Evolutionary conservation across 1,284 basidiomycete genomes (phyloP).

Genomic region (Apiotrichum laibachii): DNA sequence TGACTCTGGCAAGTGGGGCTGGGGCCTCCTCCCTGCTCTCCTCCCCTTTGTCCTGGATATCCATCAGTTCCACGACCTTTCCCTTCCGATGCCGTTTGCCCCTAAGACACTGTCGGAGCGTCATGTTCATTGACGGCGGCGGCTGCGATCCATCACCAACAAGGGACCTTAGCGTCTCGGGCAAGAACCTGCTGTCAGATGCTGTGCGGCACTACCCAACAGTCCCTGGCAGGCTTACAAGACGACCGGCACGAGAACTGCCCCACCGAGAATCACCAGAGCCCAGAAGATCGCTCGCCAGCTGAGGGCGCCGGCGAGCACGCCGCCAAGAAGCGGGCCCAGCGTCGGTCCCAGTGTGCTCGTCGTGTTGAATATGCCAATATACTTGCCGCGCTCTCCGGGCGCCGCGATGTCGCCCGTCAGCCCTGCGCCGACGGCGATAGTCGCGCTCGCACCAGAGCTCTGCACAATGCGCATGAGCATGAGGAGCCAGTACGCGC

Average conservation of each 20-base stretch:
- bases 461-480: conserved; percentile 40
- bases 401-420: conserved; percentile 40
- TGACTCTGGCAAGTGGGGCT: too few relatives aligned
- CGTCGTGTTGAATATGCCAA: conserved; percentile 36
- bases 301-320: conserved; percentile 23
- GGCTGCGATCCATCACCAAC: conserved; percentile 39
- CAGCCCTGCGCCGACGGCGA: conserved; percentile 42
- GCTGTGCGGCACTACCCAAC: background rate
- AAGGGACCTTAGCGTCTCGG: conserved; percentile 41
- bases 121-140: conserved; percentile 35
- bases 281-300: conserved; percentile 33
- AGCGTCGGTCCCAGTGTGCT: conserved; percentile 36
- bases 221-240: conserved; percentile 13
- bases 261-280: conserved; percentile 24
- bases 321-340: conserved; percentile 41
- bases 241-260: conserved; percentile 20
- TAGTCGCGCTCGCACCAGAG: conserved; percentile 38
- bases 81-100: conserved; percentile 19
- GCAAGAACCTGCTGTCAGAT: conserved; percentile 26
- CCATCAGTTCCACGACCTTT: conserved; percentile 9
- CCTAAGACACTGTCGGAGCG: conserved; percentile 23
- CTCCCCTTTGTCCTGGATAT: conserved; percentile 13
- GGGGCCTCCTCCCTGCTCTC: conserved; percentile 10
- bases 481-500: conserved; percentile 42
- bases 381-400: conserved; percentile 39